These are phyloP conservation scores for Claviceps quebecensis DNA, from an alignment of 2,329 filamentous ascomycete genomes.

Conservation along the genomic window DNA sequence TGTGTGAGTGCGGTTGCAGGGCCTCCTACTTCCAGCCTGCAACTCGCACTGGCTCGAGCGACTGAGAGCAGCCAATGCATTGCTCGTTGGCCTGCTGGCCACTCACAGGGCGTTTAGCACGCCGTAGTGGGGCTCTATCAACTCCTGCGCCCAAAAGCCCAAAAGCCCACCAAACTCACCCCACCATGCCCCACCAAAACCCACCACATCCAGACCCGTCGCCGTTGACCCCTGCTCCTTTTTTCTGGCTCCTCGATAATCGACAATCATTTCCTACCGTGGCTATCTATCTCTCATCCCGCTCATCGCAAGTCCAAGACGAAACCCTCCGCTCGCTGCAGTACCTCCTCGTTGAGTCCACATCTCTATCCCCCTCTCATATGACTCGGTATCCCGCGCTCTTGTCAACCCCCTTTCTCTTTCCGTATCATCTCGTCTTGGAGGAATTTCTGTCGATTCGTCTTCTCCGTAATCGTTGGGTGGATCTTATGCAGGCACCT, in stretches of 20 bases:
- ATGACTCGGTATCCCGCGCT: background rate
- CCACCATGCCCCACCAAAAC: background rate
- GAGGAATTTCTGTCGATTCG: background rate
- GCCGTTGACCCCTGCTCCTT: background rate
- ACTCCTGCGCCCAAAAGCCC: background rate
- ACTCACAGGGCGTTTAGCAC: background rate
- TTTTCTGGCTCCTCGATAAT: background rate
- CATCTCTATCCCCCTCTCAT: conserved; percentile 1
- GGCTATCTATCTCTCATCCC: background rate
- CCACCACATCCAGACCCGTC: background rate
- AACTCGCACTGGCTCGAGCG: background rate
- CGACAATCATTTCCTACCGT: conserved; percentile 2
- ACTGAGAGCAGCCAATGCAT: background rate
- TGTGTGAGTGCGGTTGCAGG: no score
- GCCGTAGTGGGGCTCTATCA: background rate
- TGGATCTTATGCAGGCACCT: background rate
- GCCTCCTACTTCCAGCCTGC: background rate
- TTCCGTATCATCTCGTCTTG: background rate
- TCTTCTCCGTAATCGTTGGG: background rate
- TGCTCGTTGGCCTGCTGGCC: background rate
- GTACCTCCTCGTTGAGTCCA: background rate
- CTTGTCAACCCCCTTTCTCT: background rate
- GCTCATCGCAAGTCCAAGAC: conserved; percentile 2
- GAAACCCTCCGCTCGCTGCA: background rate
- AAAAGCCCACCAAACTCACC: background rate